Conservation (phyloP, 2,329 filamentous ascomycete species). For the Aspergillus sclerotialis region DNA sequence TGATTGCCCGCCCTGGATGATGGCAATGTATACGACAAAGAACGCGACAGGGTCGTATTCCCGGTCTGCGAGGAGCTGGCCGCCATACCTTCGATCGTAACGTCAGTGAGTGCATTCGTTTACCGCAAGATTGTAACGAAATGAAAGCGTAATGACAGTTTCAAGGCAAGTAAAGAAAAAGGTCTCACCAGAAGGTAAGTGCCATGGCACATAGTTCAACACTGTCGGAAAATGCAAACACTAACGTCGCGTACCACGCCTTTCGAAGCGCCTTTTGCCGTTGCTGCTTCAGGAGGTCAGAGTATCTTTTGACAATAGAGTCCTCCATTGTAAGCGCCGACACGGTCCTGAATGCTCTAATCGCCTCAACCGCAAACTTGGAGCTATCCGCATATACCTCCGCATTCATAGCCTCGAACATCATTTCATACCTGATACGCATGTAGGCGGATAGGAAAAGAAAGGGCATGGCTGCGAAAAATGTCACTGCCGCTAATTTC, state of each 20-base stretch:
- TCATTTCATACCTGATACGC: constrained; percentile 56
- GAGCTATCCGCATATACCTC: constrained; percentile 65
- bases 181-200: constrained; percentile 48
- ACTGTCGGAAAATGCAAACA: constrained; percentile 66
- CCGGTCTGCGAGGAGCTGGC: constrained; percentile 47
- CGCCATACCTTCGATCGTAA: constrained; percentile 67
- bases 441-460: constrained; percentile 45
- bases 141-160: too few species aligned
- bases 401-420: constrained; percentile 63
- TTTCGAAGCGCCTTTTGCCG: constrained; percentile 54
- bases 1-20: constrained; percentile 60
- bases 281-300: constrained; percentile 53
- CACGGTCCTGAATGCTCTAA: constrained; percentile 67
- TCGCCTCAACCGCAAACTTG: constrained; percentile 67
- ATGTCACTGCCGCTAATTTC: constrained; percentile 65
- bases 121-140: too few species aligned
- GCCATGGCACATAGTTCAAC: constrained; percentile 58
- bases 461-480: constrained; percentile 52
- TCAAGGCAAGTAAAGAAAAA: too few species aligned
- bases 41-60: constrained; percentile 45
- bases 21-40: constrained; percentile 57
- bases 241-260: constrained; percentile 54
- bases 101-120: too few species aligned
- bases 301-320: constrained; percentile 56
- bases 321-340: constrained; percentile 63